Conservation (phyloP, 2,329 filamentous ascomycete species). For the Sphaerulina populicola region DNA sequence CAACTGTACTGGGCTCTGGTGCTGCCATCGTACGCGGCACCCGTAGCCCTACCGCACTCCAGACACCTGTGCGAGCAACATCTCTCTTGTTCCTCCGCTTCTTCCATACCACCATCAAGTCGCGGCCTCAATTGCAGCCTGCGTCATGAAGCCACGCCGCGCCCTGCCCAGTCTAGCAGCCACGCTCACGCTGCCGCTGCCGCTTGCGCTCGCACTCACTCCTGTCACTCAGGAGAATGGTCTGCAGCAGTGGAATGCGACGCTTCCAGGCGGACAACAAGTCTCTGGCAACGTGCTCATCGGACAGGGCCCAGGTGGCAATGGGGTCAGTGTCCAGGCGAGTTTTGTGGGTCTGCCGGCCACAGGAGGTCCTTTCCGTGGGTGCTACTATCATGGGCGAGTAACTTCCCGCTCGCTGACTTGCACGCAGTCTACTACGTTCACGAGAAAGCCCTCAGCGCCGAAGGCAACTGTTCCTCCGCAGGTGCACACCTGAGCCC, state of each 20-base stretch:
- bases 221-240: slow-evolving; percentile 9
- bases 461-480: slow-evolving; percentile 38
- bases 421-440: slow-evolving; percentile 37
- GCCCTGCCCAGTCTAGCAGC: neutral
- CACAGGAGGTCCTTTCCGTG: slow-evolving; percentile 40
- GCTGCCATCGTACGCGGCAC: neutral
- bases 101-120: neutral
- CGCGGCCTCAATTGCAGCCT: neutral
- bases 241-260: slow-evolving; percentile 11
- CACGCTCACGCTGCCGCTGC: neutral
- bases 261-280: slow-evolving; percentile 7
- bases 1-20: slow-evolving; percentile 1
- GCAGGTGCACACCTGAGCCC: slow-evolving; percentile 39
- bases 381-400: slow-evolving; percentile 11
- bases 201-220: slow-evolving; percentile 6
- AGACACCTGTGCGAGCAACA: neutral
- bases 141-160: neutral
- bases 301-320: slow-evolving; percentile 23
- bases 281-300: slow-evolving; percentile 16
- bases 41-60: neutral
- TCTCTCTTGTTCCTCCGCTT: neutral
- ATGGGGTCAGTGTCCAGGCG: slow-evolving; percentile 37
- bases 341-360: slow-evolving; percentile 36
- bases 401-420: neutral
- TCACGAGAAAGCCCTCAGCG: slow-evolving; percentile 37